A percentile compares a stretch with the other conserved stretches of the same genome.
These are phyloP conservation scores for Tylopilus vinaceipallidus DNA, from an alignment of 768 basidiomycete genomes.

Conservation along the genomic window DNA sequence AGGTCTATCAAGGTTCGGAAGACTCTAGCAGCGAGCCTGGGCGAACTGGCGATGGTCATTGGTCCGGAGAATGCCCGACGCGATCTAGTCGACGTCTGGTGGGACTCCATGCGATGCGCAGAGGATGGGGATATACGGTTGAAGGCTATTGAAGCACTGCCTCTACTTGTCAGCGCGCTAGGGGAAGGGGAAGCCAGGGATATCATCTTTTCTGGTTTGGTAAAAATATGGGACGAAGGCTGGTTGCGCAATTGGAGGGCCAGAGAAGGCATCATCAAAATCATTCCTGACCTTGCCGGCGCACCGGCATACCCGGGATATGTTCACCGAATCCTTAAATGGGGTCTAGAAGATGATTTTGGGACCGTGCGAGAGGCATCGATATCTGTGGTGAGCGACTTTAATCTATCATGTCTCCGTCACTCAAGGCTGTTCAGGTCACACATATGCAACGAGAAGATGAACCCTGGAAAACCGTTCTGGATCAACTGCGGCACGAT, in stretches of 20 bases:
- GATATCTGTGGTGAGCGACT: conserved; percentile 53
- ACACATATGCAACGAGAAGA: conserved; percentile 44
- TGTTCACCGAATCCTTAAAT: conserved; percentile 53
- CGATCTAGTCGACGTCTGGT: conserved; percentile 76
- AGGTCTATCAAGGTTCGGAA: conserved; percentile 62
- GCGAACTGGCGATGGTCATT: conserved; percentile 85
- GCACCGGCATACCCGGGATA: conserved; percentile 42
- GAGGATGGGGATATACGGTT: conserved; percentile 68
- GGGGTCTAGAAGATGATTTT: conserved; percentile 71
- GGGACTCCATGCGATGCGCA: conserved; percentile 49
- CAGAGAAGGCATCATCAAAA: conserved; percentile 63
- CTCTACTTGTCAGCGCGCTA: conserved; percentile 54
- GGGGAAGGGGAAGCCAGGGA: conserved; percentile 44
- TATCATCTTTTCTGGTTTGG: conserved; percentile 44
- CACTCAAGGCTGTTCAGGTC: conserved; percentile 38
- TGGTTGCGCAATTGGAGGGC: conserved; percentile 77
- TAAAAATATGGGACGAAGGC: conserved; percentile 55
- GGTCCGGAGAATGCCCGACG: conserved; percentile 62
- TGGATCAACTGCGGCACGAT: conserved; percentile 40
- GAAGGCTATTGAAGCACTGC: conserved; percentile 67
- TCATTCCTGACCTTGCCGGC: conserved; percentile 50
- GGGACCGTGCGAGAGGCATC: conserved; percentile 85
- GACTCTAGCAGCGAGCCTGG: conserved; percentile 84
- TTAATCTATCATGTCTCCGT: conserved; percentile 8
- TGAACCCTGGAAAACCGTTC: conserved; percentile 33